Percentiles rank a stretch among this genome's conserved stretches.
Evolutionary conservation across 2,329 filamentous ascomycete species (phyloP).

Genomic region (Gnomoniopsis sp.): DNA sequence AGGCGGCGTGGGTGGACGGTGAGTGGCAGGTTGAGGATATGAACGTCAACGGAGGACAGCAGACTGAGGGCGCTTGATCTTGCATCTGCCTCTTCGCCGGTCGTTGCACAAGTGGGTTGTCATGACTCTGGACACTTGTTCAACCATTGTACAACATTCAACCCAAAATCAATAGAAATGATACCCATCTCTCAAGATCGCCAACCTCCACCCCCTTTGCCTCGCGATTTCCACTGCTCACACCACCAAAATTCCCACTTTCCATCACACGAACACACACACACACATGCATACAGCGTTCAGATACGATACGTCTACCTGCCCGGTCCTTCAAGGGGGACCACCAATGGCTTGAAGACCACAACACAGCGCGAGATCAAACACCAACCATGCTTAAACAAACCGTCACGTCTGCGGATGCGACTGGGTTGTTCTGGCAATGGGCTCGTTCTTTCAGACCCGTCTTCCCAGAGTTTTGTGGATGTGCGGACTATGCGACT

Average conservation of each 20-base stretch:
- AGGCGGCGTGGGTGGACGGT: conserved; percentile 72
- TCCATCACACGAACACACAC: background rate
- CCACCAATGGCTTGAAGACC: conserved; percentile 51
- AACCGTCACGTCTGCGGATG: conserved; percentile 15
- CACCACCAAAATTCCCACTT: background rate
- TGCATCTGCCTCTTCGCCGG: background rate
- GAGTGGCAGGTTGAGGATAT: conserved; percentile 76
- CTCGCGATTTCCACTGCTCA: background rate
- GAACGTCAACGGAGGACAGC: conserved; percentile 51
- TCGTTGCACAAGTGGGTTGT: background rate
- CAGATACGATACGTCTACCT: conserved; percentile 64
- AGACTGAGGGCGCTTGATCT: conserved; percentile 13
- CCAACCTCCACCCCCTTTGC: background rate
- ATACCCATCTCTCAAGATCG: conserved; percentile 18
- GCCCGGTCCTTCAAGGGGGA: conserved; percentile 30
- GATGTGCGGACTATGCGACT: conserved; percentile 61
- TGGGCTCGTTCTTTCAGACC: conserved; percentile 59
- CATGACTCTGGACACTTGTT: background rate
- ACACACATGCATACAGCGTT: conserved; percentile 40
- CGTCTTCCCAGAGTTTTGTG: conserved; percentile 53
- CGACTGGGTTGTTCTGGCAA: conserved; percentile 13
- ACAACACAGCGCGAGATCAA: conserved; percentile 61
- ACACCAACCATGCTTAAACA: conserved; percentile 20
- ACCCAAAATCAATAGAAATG: conserved; percentile 13
- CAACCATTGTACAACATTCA: conserved; percentile 15